Evolutionary conservation across 768 basidiomycete genomes (phyloP).

Genomic region (Mycena capillaripes): DNA sequence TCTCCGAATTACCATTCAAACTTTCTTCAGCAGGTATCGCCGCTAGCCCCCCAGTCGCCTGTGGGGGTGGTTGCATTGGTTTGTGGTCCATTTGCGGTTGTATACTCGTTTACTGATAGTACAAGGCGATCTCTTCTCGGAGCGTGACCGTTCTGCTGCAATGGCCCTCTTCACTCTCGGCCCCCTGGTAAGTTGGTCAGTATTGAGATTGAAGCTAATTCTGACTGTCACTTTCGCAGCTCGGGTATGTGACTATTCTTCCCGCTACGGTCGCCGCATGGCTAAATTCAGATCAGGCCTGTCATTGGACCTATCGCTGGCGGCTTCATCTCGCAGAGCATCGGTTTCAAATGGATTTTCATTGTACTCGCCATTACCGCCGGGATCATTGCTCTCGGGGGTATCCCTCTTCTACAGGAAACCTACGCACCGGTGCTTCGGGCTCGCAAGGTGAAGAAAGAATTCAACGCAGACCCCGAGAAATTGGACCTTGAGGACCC

Average conservation of each 20-base stretch:
- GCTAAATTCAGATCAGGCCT: not conserved
- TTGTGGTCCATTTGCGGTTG: too few species aligned
- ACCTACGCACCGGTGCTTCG: not conserved
- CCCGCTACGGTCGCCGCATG: not conserved
- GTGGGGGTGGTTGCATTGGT: too few species aligned
- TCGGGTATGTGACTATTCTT: not conserved
- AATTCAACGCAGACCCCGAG: not conserved
- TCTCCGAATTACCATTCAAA: too few species aligned
- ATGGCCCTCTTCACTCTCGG: too few species aligned
- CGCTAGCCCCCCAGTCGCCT: too few species aligned
- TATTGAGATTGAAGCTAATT: too few species aligned
- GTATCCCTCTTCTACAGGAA: not conserved
- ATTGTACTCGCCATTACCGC: not conserved
- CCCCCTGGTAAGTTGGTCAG: too few species aligned
- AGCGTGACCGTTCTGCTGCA: too few species aligned
- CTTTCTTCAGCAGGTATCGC: too few species aligned
- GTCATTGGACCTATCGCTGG: not conserved
- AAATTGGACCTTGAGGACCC: not conserved
- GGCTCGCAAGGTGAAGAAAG: not conserved
- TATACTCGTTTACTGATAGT: too few species aligned
- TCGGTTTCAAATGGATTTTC: not conserved
- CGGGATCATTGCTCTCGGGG: not conserved
- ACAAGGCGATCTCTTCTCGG: too few species aligned
- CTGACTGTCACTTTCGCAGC: too few species aligned
- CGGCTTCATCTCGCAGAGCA: not conserved